Evolutionary conservation across 163 green algal genomes (phyloP), one percentile per base, ranked within the genome.

Genomic region (Trebouxiophyceae sp.): DNA sequence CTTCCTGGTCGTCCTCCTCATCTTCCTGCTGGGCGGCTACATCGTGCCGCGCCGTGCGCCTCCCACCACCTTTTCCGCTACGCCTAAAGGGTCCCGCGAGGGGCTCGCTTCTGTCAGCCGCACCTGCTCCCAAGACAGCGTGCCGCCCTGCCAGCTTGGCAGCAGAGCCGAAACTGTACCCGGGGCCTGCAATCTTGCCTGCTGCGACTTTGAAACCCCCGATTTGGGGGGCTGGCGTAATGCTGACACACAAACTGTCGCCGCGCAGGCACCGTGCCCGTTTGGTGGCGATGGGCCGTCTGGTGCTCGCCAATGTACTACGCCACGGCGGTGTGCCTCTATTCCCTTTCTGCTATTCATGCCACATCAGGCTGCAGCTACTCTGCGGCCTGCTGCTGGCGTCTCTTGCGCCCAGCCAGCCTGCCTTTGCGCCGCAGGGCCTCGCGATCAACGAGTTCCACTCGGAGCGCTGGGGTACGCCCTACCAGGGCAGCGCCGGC

Each of bases 371-470:
- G 8, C 27, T 39, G 54, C 54, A 60, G n/a, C 54, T 8, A 57
- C 22, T 8, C 47, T 22, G 12, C 8, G 16, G 16, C 5, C 19
- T 28, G 30, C 30, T 64, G 5, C 19, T 57, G 66, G 65, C 45
- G 31, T 65, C n/a, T 86, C 16, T 84, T 67, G 84, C 73, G 69
- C 47, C 83, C 46, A 75, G 70, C 45, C 84, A 82, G 19, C 82
- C 83, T 55, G 67, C 72, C 0, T 93, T 87, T 57, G 73, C 78
- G 3, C 74, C 85, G 29, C 63, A 78, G 4, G 63, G 77, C 1
- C 65, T 91, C 32, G 70, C 75, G 4, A 77, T 91, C 69, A 95
- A 93, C 67, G 87, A 95, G 79, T 84, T 95, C 60, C 77, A 69
- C 1, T 60, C 66, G 8, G 33, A 57, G 2, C 57, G 55, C 28